A percentile compares a stretch with the other conserved stretches of the same genome.
Conservation (phyloP, 75 land plant species). For the Cunninghamia lanceolata region DNA sequence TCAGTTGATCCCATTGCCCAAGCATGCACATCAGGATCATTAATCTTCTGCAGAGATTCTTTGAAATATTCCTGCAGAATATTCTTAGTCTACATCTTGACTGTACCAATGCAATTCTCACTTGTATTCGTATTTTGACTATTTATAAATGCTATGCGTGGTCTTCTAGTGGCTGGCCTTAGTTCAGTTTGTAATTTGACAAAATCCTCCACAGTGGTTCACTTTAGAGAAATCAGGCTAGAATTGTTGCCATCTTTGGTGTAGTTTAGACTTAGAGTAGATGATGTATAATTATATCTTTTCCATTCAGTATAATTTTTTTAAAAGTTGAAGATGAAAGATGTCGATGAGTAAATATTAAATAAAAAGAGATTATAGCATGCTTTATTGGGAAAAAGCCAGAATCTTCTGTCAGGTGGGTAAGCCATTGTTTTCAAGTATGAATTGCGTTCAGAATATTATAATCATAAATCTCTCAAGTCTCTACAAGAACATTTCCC, state of each 20-base stretch:
- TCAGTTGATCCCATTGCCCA: too few species aligned
- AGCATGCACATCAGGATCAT: too few species aligned
- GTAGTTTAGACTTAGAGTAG: not conserved
- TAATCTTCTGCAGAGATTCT: too few species aligned
- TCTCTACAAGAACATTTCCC: not conserved
- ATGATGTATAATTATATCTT: not conserved
- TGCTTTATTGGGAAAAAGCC: not conserved
- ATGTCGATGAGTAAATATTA: not conserved
- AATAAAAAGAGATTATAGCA: not conserved
- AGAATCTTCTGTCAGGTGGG: not conserved
- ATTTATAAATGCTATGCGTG: too few species aligned
- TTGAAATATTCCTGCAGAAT: too few species aligned
- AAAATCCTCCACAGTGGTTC: not conserved
- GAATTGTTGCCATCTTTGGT: not conserved
- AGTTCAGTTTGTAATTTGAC: too few species aligned
- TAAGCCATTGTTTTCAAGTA: not conserved
- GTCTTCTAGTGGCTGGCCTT: too few species aligned
- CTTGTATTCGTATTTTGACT: too few species aligned
- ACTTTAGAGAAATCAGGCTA: not conserved
- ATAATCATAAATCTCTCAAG: not conserved
- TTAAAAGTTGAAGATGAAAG: not conserved
- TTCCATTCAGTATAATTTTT: not conserved
- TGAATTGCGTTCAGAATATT: not conserved
- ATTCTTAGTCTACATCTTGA: too few species aligned
- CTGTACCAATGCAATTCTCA: too few species aligned